Conservation (phyloP, 2,329 filamentous ascomycete species). For the Xylariaceae sp. region DNA sequence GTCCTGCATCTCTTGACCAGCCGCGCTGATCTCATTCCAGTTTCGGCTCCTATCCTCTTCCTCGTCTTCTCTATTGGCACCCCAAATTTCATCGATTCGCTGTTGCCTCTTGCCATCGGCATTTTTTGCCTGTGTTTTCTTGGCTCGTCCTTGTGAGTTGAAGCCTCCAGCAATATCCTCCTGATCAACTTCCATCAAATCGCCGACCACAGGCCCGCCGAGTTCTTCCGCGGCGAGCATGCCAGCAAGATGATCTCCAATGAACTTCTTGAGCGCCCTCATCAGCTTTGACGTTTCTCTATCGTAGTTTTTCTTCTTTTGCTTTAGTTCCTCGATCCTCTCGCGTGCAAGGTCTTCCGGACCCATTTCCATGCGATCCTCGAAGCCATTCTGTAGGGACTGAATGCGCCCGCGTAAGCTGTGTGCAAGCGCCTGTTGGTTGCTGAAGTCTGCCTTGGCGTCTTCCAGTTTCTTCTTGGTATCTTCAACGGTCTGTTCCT, state of each 20-base stretch:
- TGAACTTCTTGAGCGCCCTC: constrained; percentile 63
- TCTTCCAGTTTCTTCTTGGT: constrained; percentile 45
- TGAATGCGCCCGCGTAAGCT: constrained; percentile 47
- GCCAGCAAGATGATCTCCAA: constrained; percentile 64
- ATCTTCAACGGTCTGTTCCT: constrained; percentile 39
- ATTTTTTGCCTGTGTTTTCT: constrained; percentile 42
- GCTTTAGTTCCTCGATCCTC: constrained; percentile 56
- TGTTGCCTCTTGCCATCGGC: constrained; percentile 52
- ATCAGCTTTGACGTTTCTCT: constrained; percentile 58
- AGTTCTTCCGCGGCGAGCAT: constrained; percentile 82
- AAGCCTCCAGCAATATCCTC: constrained; percentile 59
- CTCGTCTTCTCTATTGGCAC: constrained; percentile 28
- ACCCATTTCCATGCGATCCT: constrained; percentile 54
- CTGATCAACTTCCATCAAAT: constrained; percentile 60
- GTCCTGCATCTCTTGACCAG: constrained; percentile 54
- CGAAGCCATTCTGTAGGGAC: constrained; percentile 53
- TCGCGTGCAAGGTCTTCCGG: constrained; percentile 60
- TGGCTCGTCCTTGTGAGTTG: constrained; percentile 54
- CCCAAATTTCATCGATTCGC: constrained; percentile 63
- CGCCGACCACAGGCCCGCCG: constrained; percentile 77
- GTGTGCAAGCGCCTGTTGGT: constrained; percentile 52
- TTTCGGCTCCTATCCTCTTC: constrained; percentile 27
- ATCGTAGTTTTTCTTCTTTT: constrained; percentile 58
- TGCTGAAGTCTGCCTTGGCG: constrained; percentile 47
- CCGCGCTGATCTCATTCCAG: constrained; percentile 46